Evolutionary conservation across 805 yeast species (phyloP).

Genomic region (Sugiyamaella valdiviana): DNA sequence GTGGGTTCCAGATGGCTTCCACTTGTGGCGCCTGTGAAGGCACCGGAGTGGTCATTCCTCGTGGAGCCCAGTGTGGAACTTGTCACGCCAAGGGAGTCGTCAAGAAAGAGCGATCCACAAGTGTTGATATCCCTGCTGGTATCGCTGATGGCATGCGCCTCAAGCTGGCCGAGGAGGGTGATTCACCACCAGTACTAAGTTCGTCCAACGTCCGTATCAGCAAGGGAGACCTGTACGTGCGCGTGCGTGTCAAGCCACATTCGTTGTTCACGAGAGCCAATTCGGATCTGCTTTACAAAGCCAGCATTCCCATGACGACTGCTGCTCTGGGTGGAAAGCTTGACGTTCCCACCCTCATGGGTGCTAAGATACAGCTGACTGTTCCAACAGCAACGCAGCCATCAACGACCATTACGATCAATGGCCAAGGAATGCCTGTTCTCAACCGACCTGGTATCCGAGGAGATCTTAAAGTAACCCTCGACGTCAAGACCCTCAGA

Average conservation of each 20-base stretch:
- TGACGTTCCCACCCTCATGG: constrained; percentile 79
- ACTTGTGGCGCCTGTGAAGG: constrained; percentile 88
- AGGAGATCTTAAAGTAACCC: constrained; percentile 74
- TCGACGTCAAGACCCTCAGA: constrained; percentile 62
- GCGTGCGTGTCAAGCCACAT: constrained; percentile 74
- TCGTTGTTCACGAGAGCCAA: constrained; percentile 60
- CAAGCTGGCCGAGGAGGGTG: constrained; percentile 84
- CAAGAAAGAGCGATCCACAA: constrained; percentile 60
- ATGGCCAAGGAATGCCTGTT: constrained; percentile 82
- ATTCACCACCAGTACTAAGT: constrained; percentile 71
- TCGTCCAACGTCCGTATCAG: constrained; percentile 61
- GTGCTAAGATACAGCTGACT: constrained; percentile 65
- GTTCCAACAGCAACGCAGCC: constrained; percentile 80
- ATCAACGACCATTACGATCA: constrained; percentile 66
- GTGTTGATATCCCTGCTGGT: constrained; percentile 83
- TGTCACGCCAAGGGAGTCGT: constrained; percentile 91
- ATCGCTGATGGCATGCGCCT: constrained; percentile 79
- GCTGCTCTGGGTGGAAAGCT: constrained; percentile 94
- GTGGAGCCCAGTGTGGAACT: constrained; percentile 60
- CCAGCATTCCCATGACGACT: constrained; percentile 83
- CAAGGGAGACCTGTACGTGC: constrained; percentile 83
- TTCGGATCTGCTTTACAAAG: constrained; percentile 56
- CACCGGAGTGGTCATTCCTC: constrained; percentile 69
- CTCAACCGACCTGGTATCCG: constrained; percentile 47
- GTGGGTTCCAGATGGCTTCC: constrained; percentile 95